Base-by-base conservation (phyloP, 1,139 yeast genomes). In the Yamadazyma siamensis region DNA sequence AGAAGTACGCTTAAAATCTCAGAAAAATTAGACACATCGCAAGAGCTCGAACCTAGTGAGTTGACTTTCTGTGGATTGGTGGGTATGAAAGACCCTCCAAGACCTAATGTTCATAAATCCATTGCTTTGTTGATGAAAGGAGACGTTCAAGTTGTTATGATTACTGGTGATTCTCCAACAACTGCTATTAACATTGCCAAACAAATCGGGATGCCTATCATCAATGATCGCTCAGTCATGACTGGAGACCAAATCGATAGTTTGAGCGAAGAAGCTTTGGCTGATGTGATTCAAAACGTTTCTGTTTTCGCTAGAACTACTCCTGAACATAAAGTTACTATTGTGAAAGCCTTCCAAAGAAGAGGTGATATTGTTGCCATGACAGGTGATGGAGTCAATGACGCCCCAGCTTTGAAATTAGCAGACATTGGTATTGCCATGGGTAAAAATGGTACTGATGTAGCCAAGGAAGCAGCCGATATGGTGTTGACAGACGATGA, bases 321-420 rank as follows among this genome's bases (percentile, higher is more conserved):
- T 1, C 98, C 98, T 1, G 95, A 89, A 53, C 96, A 91, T 63
- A 91, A 91, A 56, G 85, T 91, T 38, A 71, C 84, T 32, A 91
- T 91, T 58, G 95, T 91, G 19, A 77, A 85, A 50, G 96, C 96
- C 1, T 71, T 91, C 46, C 96, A 91, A 58, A 73, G 79, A 51
- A 75, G 95, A 48, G 97, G 96, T 27, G 96, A 91, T 56, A 81
- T 89, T 40, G 98, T 91, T 29, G 98, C 96, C 24, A 91, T 91
- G 98, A 91, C 97, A 8, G 98, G 98, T 44, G 98, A 91, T 59
- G 98, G 98, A 60, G 98, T 91, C 16, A 91, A 91, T 54, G 98
- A 91, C 61, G 96, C 98, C 0, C 98, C 98, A n/a, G 97, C 98
- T 4, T 73, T 91, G 49, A 91, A 91, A 56, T 71, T 89, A 50